Evolutionary conservation across 306 rosid genomes (phyloP).

Genomic region (Prunus campanulata): DNA sequence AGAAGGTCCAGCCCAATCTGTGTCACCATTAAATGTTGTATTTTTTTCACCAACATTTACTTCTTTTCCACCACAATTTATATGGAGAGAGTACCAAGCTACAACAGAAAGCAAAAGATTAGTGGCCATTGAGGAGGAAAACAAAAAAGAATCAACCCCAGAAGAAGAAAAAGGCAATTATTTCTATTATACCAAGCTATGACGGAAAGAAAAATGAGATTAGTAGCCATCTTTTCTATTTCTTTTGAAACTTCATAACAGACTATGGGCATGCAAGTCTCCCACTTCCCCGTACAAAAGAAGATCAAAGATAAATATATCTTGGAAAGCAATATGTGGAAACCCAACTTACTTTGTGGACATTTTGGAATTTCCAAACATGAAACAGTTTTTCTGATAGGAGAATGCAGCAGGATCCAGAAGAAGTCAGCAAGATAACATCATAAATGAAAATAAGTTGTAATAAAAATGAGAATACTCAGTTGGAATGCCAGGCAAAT

Average conservation of each 20-base stretch:
- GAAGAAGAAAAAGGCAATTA: too few relatives aligned
- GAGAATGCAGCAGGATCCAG: constrained; percentile 11
- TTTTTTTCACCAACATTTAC: neutral
- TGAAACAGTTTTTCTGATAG: constrained; percentile 16
- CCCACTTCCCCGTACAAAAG: too few relatives aligned
- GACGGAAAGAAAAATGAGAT: too few relatives aligned
- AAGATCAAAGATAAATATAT: neutral
- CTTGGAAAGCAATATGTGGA: neutral
- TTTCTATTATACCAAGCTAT: too few relatives aligned
- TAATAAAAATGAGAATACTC: too few relatives aligned
- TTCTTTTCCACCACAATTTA: constrained; percentile 62
- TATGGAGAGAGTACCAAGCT: constrained; percentile 30
- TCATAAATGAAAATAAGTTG: too few relatives aligned
- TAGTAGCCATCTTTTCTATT: neutral
- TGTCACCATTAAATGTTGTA: neutral
- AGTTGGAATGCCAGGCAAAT: too few relatives aligned
- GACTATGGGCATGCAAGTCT: too few relatives aligned
- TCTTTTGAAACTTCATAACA: too few relatives aligned
- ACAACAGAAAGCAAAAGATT: neutral
- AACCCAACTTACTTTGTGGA: constrained; percentile 38
- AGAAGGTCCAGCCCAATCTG: too few relatives aligned
- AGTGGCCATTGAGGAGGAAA: neutral
- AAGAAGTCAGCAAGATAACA: constrained; percentile 18
- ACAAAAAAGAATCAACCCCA: neutral
- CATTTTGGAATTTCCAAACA: constrained; percentile 37